Evolutionary conservation across 139 green algal genomes (phyloP), one percentile per base, ranked within the genome.

Genomic region (Chlamydomonas schloesseri): DNA sequence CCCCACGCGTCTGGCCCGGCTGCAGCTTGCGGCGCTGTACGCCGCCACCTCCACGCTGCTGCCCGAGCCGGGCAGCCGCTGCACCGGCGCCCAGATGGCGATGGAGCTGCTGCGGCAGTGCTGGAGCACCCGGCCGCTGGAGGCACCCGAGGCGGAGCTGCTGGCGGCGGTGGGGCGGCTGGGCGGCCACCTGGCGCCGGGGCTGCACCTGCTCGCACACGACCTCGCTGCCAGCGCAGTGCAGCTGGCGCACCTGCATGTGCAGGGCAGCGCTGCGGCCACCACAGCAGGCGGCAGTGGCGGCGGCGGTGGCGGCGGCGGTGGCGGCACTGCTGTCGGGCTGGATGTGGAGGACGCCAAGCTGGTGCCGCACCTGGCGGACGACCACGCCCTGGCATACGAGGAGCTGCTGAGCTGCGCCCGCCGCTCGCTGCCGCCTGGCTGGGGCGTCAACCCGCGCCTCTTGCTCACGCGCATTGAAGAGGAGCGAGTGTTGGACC

Each of bases 21-120:
- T 94, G 80, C 91, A 94, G 86, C 90, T 96, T n/a, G 93, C 93
- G 21, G 90, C 90, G 2, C 90, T 96, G 68, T 93, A 94, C 62
- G 91, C 93, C 34, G 93, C 91, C 60, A 93, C 87, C 23, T 68
- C 79, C 86, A 89, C 71, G 15, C 89, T 89, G 46, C 85, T 96
- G 64, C 91, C 93, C 2, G 91, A 95, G 86, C 89, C 89, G 0
- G 20, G 2, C 81, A 92, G 80, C 74, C 24, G 69, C 3, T 37
- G 71, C 73, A 94, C 91, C 3, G 93, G 93, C 5, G 90, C 68
- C 9, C 87, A 94, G 78, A 76, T 42, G 13, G 93, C 91, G 2
- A 70, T 93, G 89, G 55, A 84, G 68, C 86, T 96, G 24, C 20
- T 94, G 76, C 68, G 88, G 26, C 62, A 93, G 85, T 89, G 75